Evolutionary conservation across 31 red algal genomes (phyloP).

Genomic region (Porphyra umbilicalis): DNA sequence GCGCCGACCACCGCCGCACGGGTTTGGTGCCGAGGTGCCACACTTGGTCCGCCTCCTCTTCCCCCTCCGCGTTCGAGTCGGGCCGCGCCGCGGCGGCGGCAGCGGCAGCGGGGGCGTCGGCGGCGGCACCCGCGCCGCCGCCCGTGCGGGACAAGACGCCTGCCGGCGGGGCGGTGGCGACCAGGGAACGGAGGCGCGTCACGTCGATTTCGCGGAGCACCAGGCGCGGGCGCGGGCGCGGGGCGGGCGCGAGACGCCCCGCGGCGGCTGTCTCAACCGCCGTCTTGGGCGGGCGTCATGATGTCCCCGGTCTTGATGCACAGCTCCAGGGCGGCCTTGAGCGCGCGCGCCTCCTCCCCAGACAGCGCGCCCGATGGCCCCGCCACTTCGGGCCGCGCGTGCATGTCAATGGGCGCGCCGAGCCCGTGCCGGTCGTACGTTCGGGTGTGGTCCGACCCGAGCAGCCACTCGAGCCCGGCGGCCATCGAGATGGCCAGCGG

Average conservation of each 20-base stretch:
- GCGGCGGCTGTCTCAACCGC: neutral
- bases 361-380: slow-evolving; percentile 46
- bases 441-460: slow-evolving; percentile 77
- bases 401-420: slow-evolving; percentile 67
- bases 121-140: too few relatives aligned
- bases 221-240: neutral
- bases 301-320: slow-evolving; percentile 51
- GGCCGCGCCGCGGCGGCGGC: too few relatives aligned
- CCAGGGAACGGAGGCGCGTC: neutral
- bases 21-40: neutral
- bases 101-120: neutral
- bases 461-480: slow-evolving; percentile 54
- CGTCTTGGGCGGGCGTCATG: slow-evolving; percentile 60
- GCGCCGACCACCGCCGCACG: neutral
- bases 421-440: slow-evolving; percentile 70
- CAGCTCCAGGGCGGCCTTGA: slow-evolving; percentile 70
- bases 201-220: neutral
- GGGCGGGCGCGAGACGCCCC: neutral
- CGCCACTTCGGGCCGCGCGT: slow-evolving; percentile 6
- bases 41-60: neutral
- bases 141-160: neutral
- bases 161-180: neutral
- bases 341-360: slow-evolving; percentile 61
- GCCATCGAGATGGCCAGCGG: slow-evolving; percentile 64
- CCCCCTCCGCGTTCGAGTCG: neutral